phyloP scores from a whole-genome alignment of 768 basidiomycete genomes.

The Tylopilus balloui region DNA sequence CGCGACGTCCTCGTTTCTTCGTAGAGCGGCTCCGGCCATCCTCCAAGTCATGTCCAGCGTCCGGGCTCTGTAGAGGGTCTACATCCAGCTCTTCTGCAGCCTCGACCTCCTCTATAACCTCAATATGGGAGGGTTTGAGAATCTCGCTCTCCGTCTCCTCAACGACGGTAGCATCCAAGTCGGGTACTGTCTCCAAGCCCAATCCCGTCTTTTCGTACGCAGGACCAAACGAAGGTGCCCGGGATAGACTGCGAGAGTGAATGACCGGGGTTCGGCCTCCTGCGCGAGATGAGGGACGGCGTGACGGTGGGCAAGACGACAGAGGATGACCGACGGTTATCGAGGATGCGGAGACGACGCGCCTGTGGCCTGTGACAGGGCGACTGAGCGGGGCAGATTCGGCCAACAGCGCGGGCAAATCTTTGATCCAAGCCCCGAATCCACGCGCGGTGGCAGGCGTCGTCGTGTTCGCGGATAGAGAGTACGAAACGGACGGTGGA shows the following conservation, averaged over 20 bases:
- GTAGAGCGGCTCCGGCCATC: slow-evolving; percentile 50
- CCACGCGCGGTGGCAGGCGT: slow-evolving; percentile 63
- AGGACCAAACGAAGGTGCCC: slow-evolving; percentile 60
- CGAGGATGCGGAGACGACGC: slow-evolving; percentile 57
- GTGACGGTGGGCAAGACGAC: slow-evolving; percentile 59
- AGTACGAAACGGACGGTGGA: slow-evolving; percentile 47
- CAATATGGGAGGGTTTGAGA: slow-evolving; percentile 22
- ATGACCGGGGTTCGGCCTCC: slow-evolving; percentile 52
- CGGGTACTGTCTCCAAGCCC: slow-evolving; percentile 46
- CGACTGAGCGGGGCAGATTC: slow-evolving; percentile 30
- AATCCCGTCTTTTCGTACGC: slow-evolving; percentile 40
- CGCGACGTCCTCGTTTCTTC: slow-evolving; percentile 78
- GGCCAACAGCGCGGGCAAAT: slow-evolving; percentile 70
- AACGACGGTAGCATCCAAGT: slow-evolving; percentile 38
- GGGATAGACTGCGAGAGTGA: slow-evolving; percentile 53
- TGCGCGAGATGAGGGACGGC: slow-evolving; percentile 67
- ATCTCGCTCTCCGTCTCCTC: slow-evolving; percentile 42
- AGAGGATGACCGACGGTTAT: slow-evolving; percentile 58
- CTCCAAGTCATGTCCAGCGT: slow-evolving; percentile 32
- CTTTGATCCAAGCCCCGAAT: slow-evolving; percentile 82
- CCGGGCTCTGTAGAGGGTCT: slow-evolving; percentile 15
- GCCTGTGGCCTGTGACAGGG: slow-evolving; percentile 42
- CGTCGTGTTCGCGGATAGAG: slow-evolving; percentile 24
- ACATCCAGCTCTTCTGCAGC: slow-evolving; percentile 31
- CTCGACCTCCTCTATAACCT: slow-evolving; percentile 36